Percentiles rank a stretch among this genome's conserved stretches.
These are phyloP conservation scores for Westerdykella aurantiaca DNA, from an alignment of 2,329 filamentous ascomycete species.

Conservation along the genomic window DNA sequence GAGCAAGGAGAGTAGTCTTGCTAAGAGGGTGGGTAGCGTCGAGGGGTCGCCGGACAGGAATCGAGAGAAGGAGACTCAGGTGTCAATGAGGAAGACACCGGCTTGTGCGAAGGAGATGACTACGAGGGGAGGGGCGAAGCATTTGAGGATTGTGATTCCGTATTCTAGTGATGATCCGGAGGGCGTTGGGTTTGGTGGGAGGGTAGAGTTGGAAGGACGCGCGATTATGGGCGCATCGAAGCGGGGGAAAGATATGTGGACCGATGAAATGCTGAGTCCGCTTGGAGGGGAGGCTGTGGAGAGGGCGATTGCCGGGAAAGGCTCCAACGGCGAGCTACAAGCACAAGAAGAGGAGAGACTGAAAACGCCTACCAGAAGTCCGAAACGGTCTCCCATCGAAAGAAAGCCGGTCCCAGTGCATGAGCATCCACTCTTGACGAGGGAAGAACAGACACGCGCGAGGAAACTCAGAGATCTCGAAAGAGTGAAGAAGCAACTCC, in stretches of 20 bases:
- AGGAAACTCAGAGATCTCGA: conserved; percentile 24
- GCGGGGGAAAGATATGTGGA: conserved; percentile 12
- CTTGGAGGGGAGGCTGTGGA: conserved; percentile 16
- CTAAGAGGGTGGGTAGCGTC: conserved; percentile 13
- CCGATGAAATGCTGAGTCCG: conserved; percentile 26
- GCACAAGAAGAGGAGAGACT: neutral
- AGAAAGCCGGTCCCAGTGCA: conserved; percentile 14
- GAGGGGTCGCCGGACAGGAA: conserved; percentile 11
- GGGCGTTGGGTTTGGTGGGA: neutral
- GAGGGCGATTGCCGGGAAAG: conserved; percentile 9
- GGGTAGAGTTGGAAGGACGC: neutral
- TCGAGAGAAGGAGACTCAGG: neutral
- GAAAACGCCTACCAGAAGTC: conserved; percentile 7
- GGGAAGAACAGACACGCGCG: conserved; percentile 19
- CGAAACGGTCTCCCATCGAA: conserved; percentile 12
- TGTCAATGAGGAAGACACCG: conserved; percentile 4
- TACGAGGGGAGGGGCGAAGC: conserved; percentile 23
- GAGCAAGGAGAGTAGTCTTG: conserved; percentile 18
- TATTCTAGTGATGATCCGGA: conserved; percentile 6
- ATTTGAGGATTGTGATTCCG: conserved; percentile 27
- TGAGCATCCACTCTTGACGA: conserved; percentile 18
- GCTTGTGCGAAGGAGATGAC: conserved; percentile 25
- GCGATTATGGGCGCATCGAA: neutral
- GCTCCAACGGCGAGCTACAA: neutral
- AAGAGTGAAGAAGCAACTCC: conserved; percentile 15